Conservation (phyloP, 2,329 filamentous ascomycete species). For the Fusarium phyllophilum region DNA sequence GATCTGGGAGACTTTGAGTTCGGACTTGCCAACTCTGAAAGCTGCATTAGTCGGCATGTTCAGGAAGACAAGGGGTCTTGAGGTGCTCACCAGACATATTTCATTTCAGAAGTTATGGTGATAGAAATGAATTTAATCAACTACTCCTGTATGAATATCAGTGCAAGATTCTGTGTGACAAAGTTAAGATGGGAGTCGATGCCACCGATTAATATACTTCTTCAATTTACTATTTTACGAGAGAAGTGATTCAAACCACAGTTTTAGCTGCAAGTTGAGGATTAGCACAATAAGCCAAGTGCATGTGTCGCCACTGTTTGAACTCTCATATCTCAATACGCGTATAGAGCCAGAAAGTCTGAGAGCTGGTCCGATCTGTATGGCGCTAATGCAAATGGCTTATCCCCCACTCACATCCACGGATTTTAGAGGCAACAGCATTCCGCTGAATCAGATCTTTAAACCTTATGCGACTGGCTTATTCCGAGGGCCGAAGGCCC, state of each 20-base stretch:
- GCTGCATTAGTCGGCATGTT: not conserved
- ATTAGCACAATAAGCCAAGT: not conserved
- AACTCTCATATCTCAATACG: not conserved
- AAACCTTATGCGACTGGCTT: not conserved
- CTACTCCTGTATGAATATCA: accelerated
- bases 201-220: accelerated
- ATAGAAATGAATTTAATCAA: accelerated
- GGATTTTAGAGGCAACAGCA: not conserved
- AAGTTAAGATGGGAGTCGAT: too few relatives aligned
- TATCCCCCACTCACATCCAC: not conserved
- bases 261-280: accelerated
- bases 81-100: not conserved
- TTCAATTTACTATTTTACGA: accelerated
- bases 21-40: not conserved
- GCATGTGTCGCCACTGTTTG: not conserved
- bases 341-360: not conserved
- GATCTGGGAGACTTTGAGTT: not conserved
- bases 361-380: not conserved
- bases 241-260: too few relatives aligned
- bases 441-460: not conserved
- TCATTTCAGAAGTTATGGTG: not conserved
- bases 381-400: not conserved
- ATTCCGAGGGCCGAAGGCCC: not conserved
- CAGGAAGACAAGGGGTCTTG: accelerated
- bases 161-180: too few relatives aligned